Base-by-base conservation (phyloP, 1,284 basidiomycete species). In the Ceratobasidium theobromae region DNA sequence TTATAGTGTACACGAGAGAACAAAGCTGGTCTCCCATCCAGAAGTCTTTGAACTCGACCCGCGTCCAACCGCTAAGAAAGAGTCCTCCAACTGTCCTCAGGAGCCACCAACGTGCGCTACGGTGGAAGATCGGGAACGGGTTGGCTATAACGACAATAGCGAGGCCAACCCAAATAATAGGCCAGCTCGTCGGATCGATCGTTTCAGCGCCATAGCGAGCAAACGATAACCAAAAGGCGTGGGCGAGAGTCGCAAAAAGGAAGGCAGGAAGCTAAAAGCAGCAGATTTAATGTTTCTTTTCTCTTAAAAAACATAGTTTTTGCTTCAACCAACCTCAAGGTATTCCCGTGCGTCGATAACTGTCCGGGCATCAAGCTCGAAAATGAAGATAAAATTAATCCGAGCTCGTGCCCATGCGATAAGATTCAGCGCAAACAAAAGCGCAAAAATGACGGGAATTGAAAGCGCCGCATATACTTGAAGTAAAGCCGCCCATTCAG, bases 311-410 rank as follows among this genome's bases (percentile, higher is more conserved):
- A n/a, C 18, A 1, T 45, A 21, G 43, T 45, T 21, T 11, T 14
- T 11, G 43, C 18, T 45, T 21, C 11, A 11, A 69, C 78, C 25
- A 68, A 88, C 90, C 78, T 93, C 89, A 67, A 93, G 87, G 73
- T 90, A 98, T 75, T 92, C 85, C 41, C 87, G 84, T 72, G 86
- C 83, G 74, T 97, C 92, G 57, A 96, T 79, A 38, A 83, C 84
- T 30, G 87, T 87, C 58, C 89, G 81, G 11, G 89, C 76, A 71
- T 95, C 86, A 58, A 95, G 76, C 74, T 92, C 86, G 72, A 98
- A 95, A 57, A 98, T 95, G 75, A 98, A 96, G 21, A 86, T 82
- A 70, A 94, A 94, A 75, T 96, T 97, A 73, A 97, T 93, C 48
- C 91, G 81, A 3, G 86, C 81, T 1, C 77, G 75, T 0, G 86